These are phyloP conservation scores for Phytophthora citrophthora DNA, from an alignment of 352 stramenopile species.

Conservation along the genomic window DNA sequence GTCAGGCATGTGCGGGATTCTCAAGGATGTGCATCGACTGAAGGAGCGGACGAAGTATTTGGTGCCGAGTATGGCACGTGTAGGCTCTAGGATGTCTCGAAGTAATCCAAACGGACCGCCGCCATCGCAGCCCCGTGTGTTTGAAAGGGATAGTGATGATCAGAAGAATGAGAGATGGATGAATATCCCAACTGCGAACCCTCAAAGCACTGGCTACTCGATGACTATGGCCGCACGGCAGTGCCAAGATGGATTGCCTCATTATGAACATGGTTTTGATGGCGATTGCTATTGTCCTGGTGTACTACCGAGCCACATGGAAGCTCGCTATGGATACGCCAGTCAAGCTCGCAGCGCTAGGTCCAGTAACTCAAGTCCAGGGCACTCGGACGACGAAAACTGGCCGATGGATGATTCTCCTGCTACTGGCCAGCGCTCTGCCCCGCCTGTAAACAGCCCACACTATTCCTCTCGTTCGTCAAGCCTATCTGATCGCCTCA, in stretches of 20 bases:
- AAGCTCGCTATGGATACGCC: slow-evolving; percentile 14
- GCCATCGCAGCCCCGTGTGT: slow-evolving; percentile 1
- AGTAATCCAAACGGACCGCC: slow-evolving; percentile 20
- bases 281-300: slow-evolving; percentile 44
- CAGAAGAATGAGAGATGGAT: slow-evolving; percentile 19
- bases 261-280: slow-evolving; percentile 42
- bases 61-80: slow-evolving; percentile 48
- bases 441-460: slow-evolving; percentile 54
- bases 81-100: slow-evolving; percentile 23
- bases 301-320: slow-evolving; percentile 14
- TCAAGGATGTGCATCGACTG: slow-evolving; percentile 71
- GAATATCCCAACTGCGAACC: slow-evolving; percentile 8
- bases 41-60: slow-evolving; percentile 80
- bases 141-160: slow-evolving; percentile 20
- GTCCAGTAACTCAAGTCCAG: slow-evolving; percentile 41
- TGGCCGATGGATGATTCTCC: slow-evolving; percentile 27
- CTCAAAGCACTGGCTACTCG: slow-evolving; percentile 32
- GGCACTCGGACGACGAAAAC: slow-evolving; percentile 37
- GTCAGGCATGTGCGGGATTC: slow-evolving; percentile 66
- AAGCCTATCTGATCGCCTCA: slow-evolving; percentile 59
- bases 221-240: slow-evolving; percentile 37
- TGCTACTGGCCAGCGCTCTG: slow-evolving; percentile 19
- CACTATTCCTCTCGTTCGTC: slow-evolving; percentile 76
- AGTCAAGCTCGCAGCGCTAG: slow-evolving; percentile 15
- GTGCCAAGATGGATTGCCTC: slow-evolving; percentile 34